phyloP scores from a whole-genome alignment of 2,329 filamentous ascomycete species.

The Lasiodiplodia gonubiensis region DNA sequence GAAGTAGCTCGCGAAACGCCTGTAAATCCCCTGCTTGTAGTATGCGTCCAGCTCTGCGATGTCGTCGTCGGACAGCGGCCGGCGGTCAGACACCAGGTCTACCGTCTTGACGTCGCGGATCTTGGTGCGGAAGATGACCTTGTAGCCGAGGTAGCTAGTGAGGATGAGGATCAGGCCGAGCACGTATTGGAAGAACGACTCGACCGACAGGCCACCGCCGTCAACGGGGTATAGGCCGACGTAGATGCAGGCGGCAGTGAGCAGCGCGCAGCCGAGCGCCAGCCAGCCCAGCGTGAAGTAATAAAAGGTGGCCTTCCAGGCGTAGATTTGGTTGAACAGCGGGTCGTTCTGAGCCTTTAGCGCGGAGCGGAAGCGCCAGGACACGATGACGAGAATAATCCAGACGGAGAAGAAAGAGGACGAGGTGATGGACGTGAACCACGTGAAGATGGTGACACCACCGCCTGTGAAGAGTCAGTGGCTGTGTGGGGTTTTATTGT shows the following conservation, averaged over 20 bases:
- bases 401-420: slow-evolving; percentile 44
- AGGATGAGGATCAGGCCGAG: slow-evolving; percentile 26
- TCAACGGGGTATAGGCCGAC: slow-evolving; percentile 25
- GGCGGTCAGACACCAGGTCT: slow-evolving; percentile 10
- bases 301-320: slow-evolving; percentile 40
- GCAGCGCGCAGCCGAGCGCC: slow-evolving; percentile 32
- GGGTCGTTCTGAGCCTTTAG: slow-evolving; percentile 37
- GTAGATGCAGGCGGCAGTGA: slow-evolving; percentile 25
- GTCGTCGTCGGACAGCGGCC: slow-evolving; percentile 14
- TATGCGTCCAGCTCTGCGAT: slow-evolving; percentile 25
- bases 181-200: slow-evolving; percentile 28
- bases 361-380: slow-evolving; percentile 41
- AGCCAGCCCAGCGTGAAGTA: slow-evolving; percentile 40
- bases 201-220: slow-evolving; percentile 17
- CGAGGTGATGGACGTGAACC: slow-evolving; percentile 40
- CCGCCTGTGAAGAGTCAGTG: slow-evolving; percentile 30
- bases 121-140: slow-evolving; percentile 25
- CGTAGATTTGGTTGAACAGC: slow-evolving; percentile 38
- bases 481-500: background rate
- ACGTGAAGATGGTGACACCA: slow-evolving; percentile 37
- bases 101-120: slow-evolving; percentile 13
- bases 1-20: slow-evolving; percentile 26
- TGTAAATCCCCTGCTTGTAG: slow-evolving; percentile 16
- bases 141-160: slow-evolving; percentile 19
- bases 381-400: slow-evolving; percentile 43